Evolutionary conservation across 768 basidiomycete species (phyloP), one percentile per base, ranked within the genome.

Genomic region (Cyclocybe aegerita): DNA sequence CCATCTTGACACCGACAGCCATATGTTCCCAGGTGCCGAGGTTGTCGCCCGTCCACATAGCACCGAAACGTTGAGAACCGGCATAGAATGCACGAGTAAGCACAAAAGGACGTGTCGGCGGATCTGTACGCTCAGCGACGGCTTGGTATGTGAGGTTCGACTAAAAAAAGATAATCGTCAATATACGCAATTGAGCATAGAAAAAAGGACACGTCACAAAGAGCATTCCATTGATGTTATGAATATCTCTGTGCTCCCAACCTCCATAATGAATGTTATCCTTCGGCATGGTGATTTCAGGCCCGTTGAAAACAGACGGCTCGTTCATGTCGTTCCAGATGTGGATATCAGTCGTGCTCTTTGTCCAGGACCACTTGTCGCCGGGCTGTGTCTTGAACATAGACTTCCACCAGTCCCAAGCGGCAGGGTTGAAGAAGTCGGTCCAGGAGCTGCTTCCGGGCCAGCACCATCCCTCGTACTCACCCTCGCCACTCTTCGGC

Each of bases 251-350:
- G 62, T 99, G 94, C 64, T 99, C 97, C 97, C 97, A 99, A 17
- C 93, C 93, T 30, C 89, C 92, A 60, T 93, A 73, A 62, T 98
- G 95, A 38, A 97, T 67, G 46, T 78, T 80, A 55, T 82, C 80
- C 56, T 75, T 77, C 8, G 78, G 80, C 80, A 82, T 82, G 9
- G 77, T 76, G 60, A 99, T 98, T 65, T 99, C 97, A 4, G 97
- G 97, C 0, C 96, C 97, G 58, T 98, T 96, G 76, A 99, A 99
- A n/a, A 99, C 85, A 9, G 95, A 88, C 1, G 97, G 97, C 92
- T 98, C 97, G 58, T 98, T 98, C 97, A 99, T 99, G 64, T 99
- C 97, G 65, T 98, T 98, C 97, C 97, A 99, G 58, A 98, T 93
- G 65, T 86, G 87, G 10, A 98, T 80, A 57, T 83, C 81, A 30